Evolutionary conservation across 257 asterid species (phyloP), one percentile per base, ranked within the genome.

Genomic region (Scutellaria minor): DNA sequence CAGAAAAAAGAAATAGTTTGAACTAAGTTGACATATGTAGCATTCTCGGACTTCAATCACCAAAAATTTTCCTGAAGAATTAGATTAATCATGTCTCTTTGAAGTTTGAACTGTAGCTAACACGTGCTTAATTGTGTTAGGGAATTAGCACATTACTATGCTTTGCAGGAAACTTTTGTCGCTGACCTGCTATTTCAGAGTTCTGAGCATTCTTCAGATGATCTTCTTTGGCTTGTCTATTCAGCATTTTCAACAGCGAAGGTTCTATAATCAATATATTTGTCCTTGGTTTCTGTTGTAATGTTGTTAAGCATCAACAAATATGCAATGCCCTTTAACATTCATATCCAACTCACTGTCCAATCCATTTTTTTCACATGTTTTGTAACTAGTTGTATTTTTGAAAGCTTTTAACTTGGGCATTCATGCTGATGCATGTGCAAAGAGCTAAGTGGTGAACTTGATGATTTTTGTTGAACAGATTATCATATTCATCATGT

Each of bases 171-270:
- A 78, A 73, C 88, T 48, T 84, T 71, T 62, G 81, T 91, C 56
- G 89, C 96, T 71, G 96, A 91, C 73, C 85, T 85, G 87, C 87
- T 94, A 63, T 91, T 91, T 77, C 97, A 86, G 79, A 84, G 87
- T 81, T 79, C 96, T 67, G 91, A 88, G 73, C 83, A 88, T 78
- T 86, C 92, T 72, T 78, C 89, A 20, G 97, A 89, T 79, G 99
- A 94, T 83, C 91, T 94, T 64, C 93, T 94, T 70, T 94, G 96
- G 93, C 99, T 94, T 76, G 86, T 86, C 72, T 87, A 86, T 71
- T 71, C 99, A 9, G 85, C 86, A 67, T 81, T 84, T 77, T 86
- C 97, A 70, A 87, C 89, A 44, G 71, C 87, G 42, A 91, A 94
- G 99, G 99, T 94, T 72, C 75, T 74, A 37, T 64, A 65, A 10